phyloP scores from a whole-genome alignment of 192 early-diverging fungal genomes.

The Linnemannia zychae region DNA sequence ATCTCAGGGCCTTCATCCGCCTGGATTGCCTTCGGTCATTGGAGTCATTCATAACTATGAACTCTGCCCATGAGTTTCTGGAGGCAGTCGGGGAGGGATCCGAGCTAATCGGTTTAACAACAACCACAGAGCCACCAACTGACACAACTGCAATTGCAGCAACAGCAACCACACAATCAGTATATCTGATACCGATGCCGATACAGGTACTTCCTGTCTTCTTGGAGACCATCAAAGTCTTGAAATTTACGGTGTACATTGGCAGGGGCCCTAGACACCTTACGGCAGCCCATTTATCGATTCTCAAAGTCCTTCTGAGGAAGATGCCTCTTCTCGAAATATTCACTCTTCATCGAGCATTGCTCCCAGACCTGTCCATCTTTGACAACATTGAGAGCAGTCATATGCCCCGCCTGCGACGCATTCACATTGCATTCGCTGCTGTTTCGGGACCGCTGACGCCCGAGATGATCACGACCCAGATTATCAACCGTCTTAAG shows the following conservation, averaged over 20 bases:
- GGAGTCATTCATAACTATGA: background rate
- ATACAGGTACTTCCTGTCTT: background rate
- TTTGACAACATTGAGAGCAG: background rate
- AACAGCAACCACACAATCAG: background rate
- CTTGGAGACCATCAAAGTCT: background rate
- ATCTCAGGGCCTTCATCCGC: background rate
- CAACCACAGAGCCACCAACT: background rate
- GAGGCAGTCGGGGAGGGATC: background rate
- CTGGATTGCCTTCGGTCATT: background rate
- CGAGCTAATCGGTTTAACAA: background rate
- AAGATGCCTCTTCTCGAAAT: background rate
- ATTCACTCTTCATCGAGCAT: background rate
- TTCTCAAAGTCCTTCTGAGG: background rate
- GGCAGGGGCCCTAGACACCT: background rate
- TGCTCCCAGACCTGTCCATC: background rate
- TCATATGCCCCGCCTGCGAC: background rate
- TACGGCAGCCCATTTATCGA: background rate
- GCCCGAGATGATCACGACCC: background rate
- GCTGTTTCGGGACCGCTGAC: background rate
- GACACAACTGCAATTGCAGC: background rate
- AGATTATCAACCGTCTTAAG: background rate
- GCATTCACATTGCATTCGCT: background rate
- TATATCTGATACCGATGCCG: too few species aligned
- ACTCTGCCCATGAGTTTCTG: background rate
- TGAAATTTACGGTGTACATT: background rate